Base-by-base conservation (phyloP, 2,329 filamentous ascomycete genomes). In the Talaromyces sp. region DNA sequence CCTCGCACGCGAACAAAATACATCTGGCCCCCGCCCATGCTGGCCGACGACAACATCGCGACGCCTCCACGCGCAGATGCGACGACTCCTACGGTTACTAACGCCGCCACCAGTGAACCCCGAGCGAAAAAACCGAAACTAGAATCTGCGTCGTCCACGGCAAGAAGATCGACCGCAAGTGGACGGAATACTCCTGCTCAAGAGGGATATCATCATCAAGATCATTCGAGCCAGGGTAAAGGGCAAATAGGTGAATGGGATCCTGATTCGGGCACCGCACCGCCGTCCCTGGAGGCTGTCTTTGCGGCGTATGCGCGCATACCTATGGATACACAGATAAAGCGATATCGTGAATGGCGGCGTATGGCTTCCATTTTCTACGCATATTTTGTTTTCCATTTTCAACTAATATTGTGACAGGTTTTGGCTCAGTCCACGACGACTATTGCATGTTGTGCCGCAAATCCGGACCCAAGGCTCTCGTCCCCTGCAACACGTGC, bases 1-100 rank as follows among this genome's bases (percentile, higher is more conserved):
- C 66, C 66, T 52, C 66, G 66, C 15, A 63, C 66, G 17, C 41
- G 66, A 47, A 67, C 66, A 7, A 67, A 67, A 56, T 67, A 66
- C 66, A 67, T 67, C 52, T 67, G 66, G 66, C 66, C 66, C 2
- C 66, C 66, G 54, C 39, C 50, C 15, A 64, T 39, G 52, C 37
- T 64, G 33, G 41, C 33, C n/a, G n/a, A 49, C 15, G 45, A 52
- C 47, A 47, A n/a, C 47, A 33, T 31, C 19, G n/a, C 56, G 15
- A 63, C 33, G 45, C 41, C 50, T 33, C 61, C 61, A 22, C 37
- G 37, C 49, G 47, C 56, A 33, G 8, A 43, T 58, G 10, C 39
- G 56, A 45, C 37, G 11, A 59, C 56, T 27, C 13, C 56, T 47
- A 56, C 45, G 52, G 39, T 56, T 33, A 47, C 3, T 43, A 39